phyloP scores from a whole-genome alignment of 495 filamentous ascomycete genomes.

The Umbilicaria muhlenbergii region DNA sequence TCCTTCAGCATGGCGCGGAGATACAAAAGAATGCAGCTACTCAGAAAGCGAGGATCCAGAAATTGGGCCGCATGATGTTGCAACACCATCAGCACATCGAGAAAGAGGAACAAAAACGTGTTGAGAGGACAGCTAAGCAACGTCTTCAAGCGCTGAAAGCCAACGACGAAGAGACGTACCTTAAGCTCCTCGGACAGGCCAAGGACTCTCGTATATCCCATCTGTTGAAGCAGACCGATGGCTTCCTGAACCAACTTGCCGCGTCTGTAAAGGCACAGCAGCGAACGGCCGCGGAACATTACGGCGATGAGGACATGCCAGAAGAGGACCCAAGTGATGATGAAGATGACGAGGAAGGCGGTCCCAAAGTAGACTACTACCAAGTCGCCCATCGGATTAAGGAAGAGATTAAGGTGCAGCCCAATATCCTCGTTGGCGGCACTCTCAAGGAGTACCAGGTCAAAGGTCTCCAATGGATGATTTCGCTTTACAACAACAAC shows the following conservation, averaged over 20 bases:
- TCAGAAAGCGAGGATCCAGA: conserved; percentile 57
- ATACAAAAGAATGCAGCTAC: conserved; percentile 34
- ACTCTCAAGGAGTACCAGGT: conserved; percentile 93
- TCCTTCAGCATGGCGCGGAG: conserved; percentile 53
- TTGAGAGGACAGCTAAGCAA: conserved; percentile 94
- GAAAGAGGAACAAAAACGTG: conserved; percentile 94
- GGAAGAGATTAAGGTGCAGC: conserved; percentile 74
- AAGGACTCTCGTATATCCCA: conserved; percentile 99
- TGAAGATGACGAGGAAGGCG: conserved; percentile 46
- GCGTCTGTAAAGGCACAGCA: conserved; percentile 86
- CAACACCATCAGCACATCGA: conserved; percentile 87
- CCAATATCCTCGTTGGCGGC: conserved; percentile 74
- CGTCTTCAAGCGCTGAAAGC: conserved; percentile 97
- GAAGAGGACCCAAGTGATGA: conserved; percentile 41
- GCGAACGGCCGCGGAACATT: conserved; percentile 60
- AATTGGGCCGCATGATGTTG: conserved; percentile 75
- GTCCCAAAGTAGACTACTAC: conserved; percentile 88
- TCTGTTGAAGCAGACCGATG: conserved; percentile 87
- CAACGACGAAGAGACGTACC: conserved; percentile 96
- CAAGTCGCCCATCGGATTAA: conserved; percentile 91
- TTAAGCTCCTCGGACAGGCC: conserved; percentile 91
- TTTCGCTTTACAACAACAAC: conserved; percentile 98
- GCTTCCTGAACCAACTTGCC: conserved; percentile 89
- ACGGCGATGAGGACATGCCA: conserved; percentile 44
- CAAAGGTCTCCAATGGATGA: conserved; percentile 98